A percentile compares a stretch with the other conserved stretches of the same genome.
Evolutionary conservation across 495 filamentous ascomycete species (phyloP).

Genomic region (Trichoderma erinaceum): DNA sequence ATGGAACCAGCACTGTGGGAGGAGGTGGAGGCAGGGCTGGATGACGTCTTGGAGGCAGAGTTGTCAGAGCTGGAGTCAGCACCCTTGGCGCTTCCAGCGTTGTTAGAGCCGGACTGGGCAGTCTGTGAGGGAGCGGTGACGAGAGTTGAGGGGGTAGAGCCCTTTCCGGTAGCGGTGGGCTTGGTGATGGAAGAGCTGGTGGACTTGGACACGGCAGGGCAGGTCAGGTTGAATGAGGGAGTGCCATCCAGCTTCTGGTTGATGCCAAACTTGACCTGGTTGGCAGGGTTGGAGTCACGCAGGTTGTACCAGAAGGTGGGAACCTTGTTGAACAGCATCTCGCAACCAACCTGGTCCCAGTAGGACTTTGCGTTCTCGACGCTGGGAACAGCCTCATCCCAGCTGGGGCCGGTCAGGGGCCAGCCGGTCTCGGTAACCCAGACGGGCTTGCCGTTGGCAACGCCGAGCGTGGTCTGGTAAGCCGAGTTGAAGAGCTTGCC

Average conservation of each 20-base stretch:
- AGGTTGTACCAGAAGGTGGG: conserved; percentile 61
- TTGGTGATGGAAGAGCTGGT: conserved; percentile 19
- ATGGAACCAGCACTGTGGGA: conserved; percentile 4
- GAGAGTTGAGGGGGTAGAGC: conserved; percentile 16
- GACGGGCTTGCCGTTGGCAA: conserved; percentile 37
- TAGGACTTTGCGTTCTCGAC: conserved; percentile 60
- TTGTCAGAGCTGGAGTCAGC: conserved; percentile 17
- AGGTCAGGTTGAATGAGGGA: conserved; percentile 55
- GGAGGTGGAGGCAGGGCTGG: not conserved
- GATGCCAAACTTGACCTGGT: conserved; percentile 40
- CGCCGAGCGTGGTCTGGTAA: conserved; percentile 28
- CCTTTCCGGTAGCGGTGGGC: conserved; percentile 15
- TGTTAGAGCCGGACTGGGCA: not conserved
- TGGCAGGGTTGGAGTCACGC: conserved; percentile 41
- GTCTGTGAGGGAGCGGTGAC: conserved; percentile 1
- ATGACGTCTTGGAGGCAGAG: not conserved
- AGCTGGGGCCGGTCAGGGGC: conserved; percentile 35
- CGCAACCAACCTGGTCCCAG: conserved; percentile 68
- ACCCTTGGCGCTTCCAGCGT: conserved; percentile 17
- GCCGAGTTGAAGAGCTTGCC: conserved; percentile 37
- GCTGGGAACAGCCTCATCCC: conserved; percentile 53
- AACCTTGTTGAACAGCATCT: conserved; percentile 53
- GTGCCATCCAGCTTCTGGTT: conserved; percentile 46
- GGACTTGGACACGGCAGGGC: conserved; percentile 39
- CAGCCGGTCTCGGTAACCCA: conserved; percentile 52